Evolutionary conservation across 2,329 filamentous ascomycete genomes (phyloP), one percentile per base, ranked within the genome.

Genomic region (Mycosphaerelloides madeirae): DNA sequence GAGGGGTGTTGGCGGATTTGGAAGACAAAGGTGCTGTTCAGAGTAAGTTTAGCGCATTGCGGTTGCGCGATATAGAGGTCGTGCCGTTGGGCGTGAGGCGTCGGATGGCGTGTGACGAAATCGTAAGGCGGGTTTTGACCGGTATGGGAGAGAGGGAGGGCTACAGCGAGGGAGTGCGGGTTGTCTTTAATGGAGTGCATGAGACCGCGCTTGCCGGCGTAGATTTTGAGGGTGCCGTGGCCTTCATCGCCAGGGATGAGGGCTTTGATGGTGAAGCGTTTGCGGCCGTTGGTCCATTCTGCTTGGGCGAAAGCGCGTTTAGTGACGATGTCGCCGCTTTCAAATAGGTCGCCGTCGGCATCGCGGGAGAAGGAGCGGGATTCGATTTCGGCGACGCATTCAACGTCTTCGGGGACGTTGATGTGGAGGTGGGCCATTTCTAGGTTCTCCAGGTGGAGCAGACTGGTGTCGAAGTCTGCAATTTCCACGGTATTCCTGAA

Each of bases 121-220:
- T 95, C 88, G 66, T 95, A 98, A 0, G 87, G 80, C 3, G 93
- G 93, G 62, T 98, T 98, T 57, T 91, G 85, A 48, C 93, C 93
- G 0, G 81, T 84, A 66, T 98, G 93, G 29, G 88, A 79, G 40
- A 98, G 82, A 1, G 93, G 91, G n/a, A 98, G 70, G 3, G 89
- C 82, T 53, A 97, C 83, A 1, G 91, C 90, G 42, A 98, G 72
- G 2, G 90, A 84, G 62, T 98, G 91, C 6, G 93, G 90, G 43
- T 96, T 96, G 63, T 96, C 87, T 65, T 93, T 93, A 72, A 93
- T 91, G 52, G 87, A 94, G 69, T 97, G 93, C 90, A 97, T 97
- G 43, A 98, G 75, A 1, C 94, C 94, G 51, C 90, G 82, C 66
- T 90, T 93, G 48, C 94, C 93, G 11, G 90, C 91, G 65, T 96